phyloP scores from a whole-genome alignment of 257 asterid genomes.

The Verbena officinalis region DNA sequence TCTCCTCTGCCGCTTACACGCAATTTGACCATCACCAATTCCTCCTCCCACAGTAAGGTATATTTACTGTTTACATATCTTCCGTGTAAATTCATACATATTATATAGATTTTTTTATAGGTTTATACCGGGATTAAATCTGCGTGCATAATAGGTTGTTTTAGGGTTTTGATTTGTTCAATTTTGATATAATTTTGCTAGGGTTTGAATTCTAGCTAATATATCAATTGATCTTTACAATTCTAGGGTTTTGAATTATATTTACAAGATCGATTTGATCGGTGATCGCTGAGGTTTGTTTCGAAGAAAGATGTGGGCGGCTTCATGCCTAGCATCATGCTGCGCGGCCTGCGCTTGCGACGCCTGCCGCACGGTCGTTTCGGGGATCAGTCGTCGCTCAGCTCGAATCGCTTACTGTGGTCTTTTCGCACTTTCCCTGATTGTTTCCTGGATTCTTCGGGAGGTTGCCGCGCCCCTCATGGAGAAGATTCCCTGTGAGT shows the following conservation, averaged over 20 bases:
- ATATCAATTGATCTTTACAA: not conserved
- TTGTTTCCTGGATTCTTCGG: slow-evolving; percentile 88
- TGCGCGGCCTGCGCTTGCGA: slow-evolving; percentile 86
- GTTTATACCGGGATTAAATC: not conserved
- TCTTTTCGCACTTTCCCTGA: slow-evolving; percentile 72
- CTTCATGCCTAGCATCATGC: slow-evolving; percentile 86
- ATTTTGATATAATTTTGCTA: not conserved
- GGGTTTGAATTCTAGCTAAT: not conserved
- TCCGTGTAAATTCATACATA: not conserved
- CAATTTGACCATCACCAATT: slow-evolving; percentile 15
- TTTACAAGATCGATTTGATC: slow-evolving; percentile 21
- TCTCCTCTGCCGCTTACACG: slow-evolving; percentile 13
- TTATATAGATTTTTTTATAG: not conserved
- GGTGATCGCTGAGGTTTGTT: slow-evolving; percentile 14
- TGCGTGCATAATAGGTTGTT: not conserved
- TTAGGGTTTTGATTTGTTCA: not conserved
- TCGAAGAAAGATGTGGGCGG: slow-evolving; percentile 81
- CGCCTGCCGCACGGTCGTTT: slow-evolving; percentile 76
- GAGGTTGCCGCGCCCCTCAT: slow-evolving; percentile 88
- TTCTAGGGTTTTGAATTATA: slow-evolving; percentile 3
- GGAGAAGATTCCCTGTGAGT: slow-evolving; percentile 86
- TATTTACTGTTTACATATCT: not conserved
- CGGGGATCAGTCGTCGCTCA: slow-evolving; percentile 82
- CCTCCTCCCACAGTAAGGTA: slow-evolving; percentile 25
- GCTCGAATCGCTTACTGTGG: slow-evolving; percentile 93